Conservation (phyloP, 352 stramenopile species). For the Globisporangium barbulae region DNA sequence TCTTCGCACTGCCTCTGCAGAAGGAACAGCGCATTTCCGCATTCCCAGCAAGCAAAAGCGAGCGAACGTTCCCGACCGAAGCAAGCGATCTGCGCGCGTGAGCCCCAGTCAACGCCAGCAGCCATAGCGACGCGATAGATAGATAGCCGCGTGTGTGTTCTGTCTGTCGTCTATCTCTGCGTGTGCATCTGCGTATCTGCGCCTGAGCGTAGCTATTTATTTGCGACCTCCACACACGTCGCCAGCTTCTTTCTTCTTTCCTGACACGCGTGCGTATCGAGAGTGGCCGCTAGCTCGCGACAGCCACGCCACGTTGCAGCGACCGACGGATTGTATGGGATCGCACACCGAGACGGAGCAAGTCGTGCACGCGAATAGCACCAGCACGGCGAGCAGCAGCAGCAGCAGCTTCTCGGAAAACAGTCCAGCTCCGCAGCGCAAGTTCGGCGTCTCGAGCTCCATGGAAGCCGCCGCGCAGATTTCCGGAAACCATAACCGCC, state of each 20-base stretch:
- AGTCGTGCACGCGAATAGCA: conserved; percentile 14
- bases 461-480: conserved; percentile 43
- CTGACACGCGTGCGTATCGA: neutral
- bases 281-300: neutral
- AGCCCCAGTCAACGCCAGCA: neutral
- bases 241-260: neutral
- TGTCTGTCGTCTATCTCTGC: neutral
- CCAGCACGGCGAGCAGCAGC: conserved; percentile 14
- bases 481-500: neutral
- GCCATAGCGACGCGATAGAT: neutral
- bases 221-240: neutral
- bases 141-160: no score
- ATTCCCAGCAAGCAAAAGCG: neutral
- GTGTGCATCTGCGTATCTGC: neutral
- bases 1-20: neutral
- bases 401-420: conserved; percentile 22
- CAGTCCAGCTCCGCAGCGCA: neutral
- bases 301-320: conserved; percentile 1
- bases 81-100: neutral
- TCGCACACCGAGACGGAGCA: conserved; percentile 14
- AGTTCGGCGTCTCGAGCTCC: conserved; percentile 21
- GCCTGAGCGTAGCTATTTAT: neutral
- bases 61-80: neutral
- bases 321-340: conserved; percentile 5
- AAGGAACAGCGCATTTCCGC: conserved; percentile 1